Evolutionary conservation across 2,329 filamentous ascomycete genomes (phyloP).

Genomic region (Rachicladosporium sp.): DNA sequence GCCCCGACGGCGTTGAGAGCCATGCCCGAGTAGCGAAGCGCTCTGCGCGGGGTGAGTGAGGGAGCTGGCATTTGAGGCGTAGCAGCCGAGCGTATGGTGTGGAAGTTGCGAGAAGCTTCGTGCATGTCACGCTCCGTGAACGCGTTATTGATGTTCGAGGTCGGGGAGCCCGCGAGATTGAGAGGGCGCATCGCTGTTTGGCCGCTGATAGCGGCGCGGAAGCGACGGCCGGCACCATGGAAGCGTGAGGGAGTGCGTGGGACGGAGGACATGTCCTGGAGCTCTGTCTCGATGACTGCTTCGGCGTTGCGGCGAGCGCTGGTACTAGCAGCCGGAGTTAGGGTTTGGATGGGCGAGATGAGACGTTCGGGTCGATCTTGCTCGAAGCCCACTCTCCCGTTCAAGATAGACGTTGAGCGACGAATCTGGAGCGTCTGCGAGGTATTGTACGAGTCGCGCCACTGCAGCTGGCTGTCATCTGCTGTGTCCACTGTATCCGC

Average conservation of each 20-base stretch:
- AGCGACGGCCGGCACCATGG: not conserved
- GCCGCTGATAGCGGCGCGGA: slow-evolving; percentile 8
- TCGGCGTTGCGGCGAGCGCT: not conserved
- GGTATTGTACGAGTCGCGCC: slow-evolving; percentile 2
- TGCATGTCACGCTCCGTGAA: slow-evolving; percentile 8
- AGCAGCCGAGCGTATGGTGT: not conserved
- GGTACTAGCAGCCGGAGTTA: not conserved
- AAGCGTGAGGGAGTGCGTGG: not conserved
- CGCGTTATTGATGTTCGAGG: slow-evolving; percentile 7
- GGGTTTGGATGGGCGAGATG: not conserved
- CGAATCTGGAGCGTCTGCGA: not conserved
- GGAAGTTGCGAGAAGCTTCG: slow-evolving; percentile 6
- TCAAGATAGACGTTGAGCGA: not conserved
- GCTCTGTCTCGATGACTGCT: not conserved
- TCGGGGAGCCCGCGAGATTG: slow-evolving; percentile 6
- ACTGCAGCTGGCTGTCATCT: slow-evolving; percentile 1
- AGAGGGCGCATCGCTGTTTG: slow-evolving; percentile 8
- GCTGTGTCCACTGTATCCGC: not conserved
- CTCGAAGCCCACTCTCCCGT: not conserved
- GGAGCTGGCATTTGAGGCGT: not conserved
- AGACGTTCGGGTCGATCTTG: slow-evolving; percentile 1
- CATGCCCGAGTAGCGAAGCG: slow-evolving; percentile 4
- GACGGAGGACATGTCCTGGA: not conserved
- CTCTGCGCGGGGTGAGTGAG: not conserved
- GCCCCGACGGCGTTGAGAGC: not conserved